These are phyloP conservation scores for Gossypium anomalum DNA, from an alignment of 345 rosid genomes.

Conservation along the genomic window DNA sequence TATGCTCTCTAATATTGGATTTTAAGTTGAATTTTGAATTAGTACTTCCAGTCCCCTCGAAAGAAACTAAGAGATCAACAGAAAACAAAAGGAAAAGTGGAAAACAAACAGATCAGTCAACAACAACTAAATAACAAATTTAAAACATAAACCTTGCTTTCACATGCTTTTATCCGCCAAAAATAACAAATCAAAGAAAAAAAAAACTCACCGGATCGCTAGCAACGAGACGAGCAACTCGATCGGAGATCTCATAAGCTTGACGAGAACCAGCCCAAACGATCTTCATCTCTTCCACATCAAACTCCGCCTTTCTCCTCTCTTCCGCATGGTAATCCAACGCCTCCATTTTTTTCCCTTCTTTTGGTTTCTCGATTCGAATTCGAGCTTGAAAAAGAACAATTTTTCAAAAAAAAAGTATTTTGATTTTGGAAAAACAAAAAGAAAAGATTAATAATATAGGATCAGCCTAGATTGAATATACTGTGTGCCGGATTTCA, in stretches of 20 bases:
- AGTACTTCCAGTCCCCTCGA: not conserved
- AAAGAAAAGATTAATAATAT: not conserved
- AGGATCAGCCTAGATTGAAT: not conserved
- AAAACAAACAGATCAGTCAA: not conserved
- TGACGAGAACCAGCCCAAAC: slow-evolving; percentile 94
- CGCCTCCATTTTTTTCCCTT: slow-evolving; percentile 32
- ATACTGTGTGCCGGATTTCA: too few relatives aligned
- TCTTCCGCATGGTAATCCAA: slow-evolving; percentile 67
- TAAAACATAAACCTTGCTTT: not conserved
- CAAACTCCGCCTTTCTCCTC: slow-evolving; percentile 76
- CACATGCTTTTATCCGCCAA: not conserved
- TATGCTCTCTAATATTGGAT: not conserved
- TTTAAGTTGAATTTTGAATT: not conserved
- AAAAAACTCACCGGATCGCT: slow-evolving; percentile 65
- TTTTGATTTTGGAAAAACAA: not conserved
- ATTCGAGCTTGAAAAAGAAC: not conserved
- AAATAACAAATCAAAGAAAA: not conserved
- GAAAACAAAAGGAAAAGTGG: not conserved
- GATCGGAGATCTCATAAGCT: slow-evolving; percentile 73
- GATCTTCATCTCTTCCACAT: slow-evolving; percentile 88
- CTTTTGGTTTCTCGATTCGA: not conserved
- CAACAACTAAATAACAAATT: not conserved
- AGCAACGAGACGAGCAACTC: slow-evolving; percentile 85
- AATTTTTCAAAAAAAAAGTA: not conserved
- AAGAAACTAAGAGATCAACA: not conserved